Evolutionary conservation across 306 rosid species (phyloP), one percentile per base, ranked within the genome.

Genomic region (Benincasa hispida): DNA sequence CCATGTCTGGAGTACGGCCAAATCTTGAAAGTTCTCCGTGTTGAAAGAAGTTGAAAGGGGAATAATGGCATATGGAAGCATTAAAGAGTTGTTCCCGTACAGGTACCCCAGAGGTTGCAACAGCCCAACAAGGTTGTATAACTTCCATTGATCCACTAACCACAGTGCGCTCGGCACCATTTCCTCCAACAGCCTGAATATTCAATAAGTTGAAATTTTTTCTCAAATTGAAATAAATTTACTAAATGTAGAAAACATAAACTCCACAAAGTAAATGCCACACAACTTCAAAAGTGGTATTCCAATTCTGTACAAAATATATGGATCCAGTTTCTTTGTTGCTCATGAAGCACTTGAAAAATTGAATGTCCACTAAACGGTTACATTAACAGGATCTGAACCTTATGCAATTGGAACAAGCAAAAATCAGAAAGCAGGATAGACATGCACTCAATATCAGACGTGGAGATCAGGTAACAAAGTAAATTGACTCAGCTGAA

Each of bases 81-180:
- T 95, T 95, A 74, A 95, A 95, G 48, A 95, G 91, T 83, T 95
- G 98, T 77, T 95, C 99, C 75, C 93, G 88, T 57, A 92, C 81
- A 12, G 97, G 99, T 60, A 95, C 97, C 65, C 99, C 99, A 65
- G 99, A 95, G 37, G 99, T 90, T 73, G 99, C 99, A 79, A 95
- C 89, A 67, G 99, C 99, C 98, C 97, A 95, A 85, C 99, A 95
- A 32, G 99, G 99, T 51, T 94, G 92, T 9, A 95, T 86, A 75
- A 92, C 97, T 55, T 95, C 99, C 99, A 95, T 95, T 41, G 98
- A 92, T 84, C 98, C 98, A 83, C 96, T 90, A 35, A 91, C 89
- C 74, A 95, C 98, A 81, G 92, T 92, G 89, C 87, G 96, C 85
- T 92, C 99, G 77, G 93, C 99, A n/a, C 98, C 99, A 80, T 92